Base-by-base conservation (phyloP, 257 asterid genomes). In the Jacaranda mimosifolia region DNA sequence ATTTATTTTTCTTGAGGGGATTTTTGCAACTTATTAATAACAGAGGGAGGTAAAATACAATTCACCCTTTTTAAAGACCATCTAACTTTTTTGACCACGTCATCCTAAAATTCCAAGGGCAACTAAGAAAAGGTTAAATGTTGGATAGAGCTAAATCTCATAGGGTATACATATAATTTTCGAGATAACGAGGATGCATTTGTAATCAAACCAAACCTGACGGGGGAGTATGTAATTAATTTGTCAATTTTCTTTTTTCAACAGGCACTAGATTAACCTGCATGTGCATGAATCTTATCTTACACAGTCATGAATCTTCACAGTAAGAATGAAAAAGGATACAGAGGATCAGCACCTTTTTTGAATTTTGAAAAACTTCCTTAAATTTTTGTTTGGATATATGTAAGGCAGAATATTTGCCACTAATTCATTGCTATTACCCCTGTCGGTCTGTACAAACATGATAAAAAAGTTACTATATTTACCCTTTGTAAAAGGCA, bases 401-500 rank as follows among this genome's bases (percentile, higher is more conserved):
- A 26, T 72, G 21, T 60, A 73, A 15, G 70, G 9, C 59, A 15
- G 21, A 39, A 43, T 19, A 18, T 21, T 45, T 46, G 56, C 52
- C 70, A 65, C 14, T 65, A n/a, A 56, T 72, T 40, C 17, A 38
- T 56, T 18, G 14, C n/a, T 17, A 38, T 38, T 62, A 15, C 63
- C 72, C 13, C 67, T 60, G 3, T 60, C 67, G 32, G 3, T 60
- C 67, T 49, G 43, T 39, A 66, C 40, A 40, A 42, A 39, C 40
- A 56, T 49, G 53, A 48, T 36, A 14, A 6, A n/a, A 60, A 14
- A 74, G 32, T 46, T 43, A 62, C 32, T n/a, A 60, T 6, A 9
- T 75, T 64, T 51, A 9, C 80, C 58, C 52, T 43, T n/a, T 19
- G 35, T 39, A 48, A 52, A 53, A 65, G 15, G 43, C 49, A 62